These are phyloP conservation scores for Starmerella vitae DNA, from an alignment of 805 yeast genomes.

Conservation along the genomic window DNA sequence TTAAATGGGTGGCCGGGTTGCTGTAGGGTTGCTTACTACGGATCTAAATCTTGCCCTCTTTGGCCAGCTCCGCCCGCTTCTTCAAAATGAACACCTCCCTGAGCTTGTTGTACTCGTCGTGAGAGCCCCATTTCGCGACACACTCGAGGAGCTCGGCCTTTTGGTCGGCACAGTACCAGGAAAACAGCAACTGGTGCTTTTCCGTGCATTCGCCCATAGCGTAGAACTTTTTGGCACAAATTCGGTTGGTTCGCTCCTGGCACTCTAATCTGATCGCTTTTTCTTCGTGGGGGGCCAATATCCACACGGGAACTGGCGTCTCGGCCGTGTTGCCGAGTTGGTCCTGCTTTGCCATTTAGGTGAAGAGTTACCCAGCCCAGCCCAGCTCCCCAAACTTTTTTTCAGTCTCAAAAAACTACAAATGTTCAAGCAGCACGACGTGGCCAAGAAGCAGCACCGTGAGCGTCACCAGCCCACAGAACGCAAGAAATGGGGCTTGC, in stretches of 20 bases:
- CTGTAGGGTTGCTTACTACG: neutral
- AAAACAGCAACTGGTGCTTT: constrained; percentile 27
- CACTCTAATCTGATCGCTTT: constrained; percentile 25
- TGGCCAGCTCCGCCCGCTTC: constrained; percentile 19
- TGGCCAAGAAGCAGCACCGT: constrained; percentile 90
- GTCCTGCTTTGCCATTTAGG: neutral
- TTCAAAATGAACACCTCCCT: constrained; percentile 24
- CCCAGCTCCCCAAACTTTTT: neutral
- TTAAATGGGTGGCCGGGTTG: constrained; percentile 1
- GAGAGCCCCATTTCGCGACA: constrained; percentile 27
- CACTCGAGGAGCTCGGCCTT: constrained; percentile 27
- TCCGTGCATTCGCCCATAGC: constrained; percentile 26
- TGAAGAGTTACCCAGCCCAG: neutral
- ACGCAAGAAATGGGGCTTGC: constrained; percentile 63
- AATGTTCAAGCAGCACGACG: constrained; percentile 43
- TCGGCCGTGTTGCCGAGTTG: constrained; percentile 13
- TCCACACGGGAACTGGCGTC: constrained; percentile 28
- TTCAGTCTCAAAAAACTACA: neutral
- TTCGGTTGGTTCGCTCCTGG: constrained; percentile 26
- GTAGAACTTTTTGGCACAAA: constrained; percentile 24
- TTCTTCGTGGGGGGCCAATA: constrained; percentile 30
- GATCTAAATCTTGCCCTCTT: constrained; percentile 13
- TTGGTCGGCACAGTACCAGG: constrained; percentile 29
- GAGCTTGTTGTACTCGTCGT: constrained; percentile 22
- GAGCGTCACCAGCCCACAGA: constrained; percentile 80